Conservation (phyloP, 2,329 filamentous ascomycete species). For the Penicillium italicum region DNA sequence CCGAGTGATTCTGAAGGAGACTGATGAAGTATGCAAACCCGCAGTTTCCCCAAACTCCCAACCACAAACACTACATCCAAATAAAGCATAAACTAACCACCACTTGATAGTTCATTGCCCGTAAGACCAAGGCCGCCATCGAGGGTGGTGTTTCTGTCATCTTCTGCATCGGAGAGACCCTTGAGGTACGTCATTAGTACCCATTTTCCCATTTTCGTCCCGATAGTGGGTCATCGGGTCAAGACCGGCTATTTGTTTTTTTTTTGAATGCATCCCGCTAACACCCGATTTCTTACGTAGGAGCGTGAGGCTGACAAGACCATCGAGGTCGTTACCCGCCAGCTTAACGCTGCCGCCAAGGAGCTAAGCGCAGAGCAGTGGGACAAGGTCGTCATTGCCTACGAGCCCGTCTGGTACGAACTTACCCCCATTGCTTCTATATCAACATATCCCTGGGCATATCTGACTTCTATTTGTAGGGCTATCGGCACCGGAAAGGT, state of each 20-base stretch:
- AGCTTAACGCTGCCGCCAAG: conserved; percentile 78
- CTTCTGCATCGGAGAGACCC: conserved; percentile 93
- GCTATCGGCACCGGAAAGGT: conserved; percentile 89
- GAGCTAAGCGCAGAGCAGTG: conserved; percentile 68
- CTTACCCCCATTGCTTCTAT: not conserved
- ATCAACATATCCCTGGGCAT: conserved; percentile 4
- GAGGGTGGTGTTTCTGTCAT: conserved; percentile 87
- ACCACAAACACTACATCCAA: not conserved
- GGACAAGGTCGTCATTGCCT: conserved; percentile 92
- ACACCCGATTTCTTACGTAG: conserved; percentile 36
- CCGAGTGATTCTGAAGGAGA: conserved; percentile 82
- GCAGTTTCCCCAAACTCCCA: not conserved
- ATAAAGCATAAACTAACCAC: not conserved
- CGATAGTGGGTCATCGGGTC: conserved; percentile 19
- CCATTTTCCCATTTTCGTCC: conserved; percentile 18
- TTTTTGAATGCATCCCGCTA: conserved; percentile 19
- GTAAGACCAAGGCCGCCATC: conserved; percentile 90
- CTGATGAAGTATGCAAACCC: conserved; percentile 56
- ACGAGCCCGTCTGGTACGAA: conserved; percentile 95
- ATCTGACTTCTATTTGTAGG: conserved; percentile 34
- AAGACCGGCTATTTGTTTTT: conserved; percentile 12
- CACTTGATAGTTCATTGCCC: conserved; percentile 62
- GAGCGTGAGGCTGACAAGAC: conserved; percentile 84
- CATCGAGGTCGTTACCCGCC: conserved; percentile 66
- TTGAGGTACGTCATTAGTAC: conserved; percentile 55